Evolutionary conservation across 441 rosid species (phyloP).

Genomic region (Erodium chrysanthum): DNA sequence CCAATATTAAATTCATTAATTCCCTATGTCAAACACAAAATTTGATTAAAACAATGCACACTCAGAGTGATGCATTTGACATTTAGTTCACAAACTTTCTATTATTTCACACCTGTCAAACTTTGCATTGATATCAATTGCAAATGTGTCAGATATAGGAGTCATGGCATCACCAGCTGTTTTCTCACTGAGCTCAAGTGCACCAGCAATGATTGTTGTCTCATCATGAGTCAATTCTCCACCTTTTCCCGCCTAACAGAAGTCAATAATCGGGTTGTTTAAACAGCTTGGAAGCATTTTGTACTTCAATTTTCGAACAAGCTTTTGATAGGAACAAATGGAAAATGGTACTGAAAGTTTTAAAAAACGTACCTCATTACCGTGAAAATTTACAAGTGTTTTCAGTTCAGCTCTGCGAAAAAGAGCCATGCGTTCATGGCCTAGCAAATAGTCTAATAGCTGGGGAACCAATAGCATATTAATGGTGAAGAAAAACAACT

Average conservation of each 20-base stretch:
- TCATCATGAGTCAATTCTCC: constrained; percentile 86
- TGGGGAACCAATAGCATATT: constrained; percentile 7
- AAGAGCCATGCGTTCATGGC: constrained; percentile 27
- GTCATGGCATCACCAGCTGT: constrained; percentile 83
- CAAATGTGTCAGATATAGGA: constrained; percentile 63
- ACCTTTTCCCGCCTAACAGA: constrained; percentile 75
- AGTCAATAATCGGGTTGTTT: constrained; percentile 1
- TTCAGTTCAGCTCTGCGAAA: constrained; percentile 29
- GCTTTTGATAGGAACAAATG: background rate
- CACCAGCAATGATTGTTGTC: constrained; percentile 86
- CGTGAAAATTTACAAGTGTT: constrained; percentile 16
- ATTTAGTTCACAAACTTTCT: background rate
- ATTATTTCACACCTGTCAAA: constrained; percentile 45
- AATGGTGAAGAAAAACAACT: background rate
- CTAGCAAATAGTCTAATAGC: constrained; percentile 23
- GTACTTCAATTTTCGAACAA: background rate
- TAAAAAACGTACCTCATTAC: background rate
- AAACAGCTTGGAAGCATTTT: background rate
- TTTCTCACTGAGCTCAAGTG: constrained; percentile 78
- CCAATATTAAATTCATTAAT: constrained; percentile 62
- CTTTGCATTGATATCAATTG: constrained; percentile 59
- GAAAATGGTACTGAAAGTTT: background rate
- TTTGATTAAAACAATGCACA: background rate
- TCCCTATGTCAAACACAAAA: constrained; percentile 37
- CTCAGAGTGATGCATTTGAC: background rate